Evolutionary conservation across 257 asterid species (phyloP).

Genomic region (Haberlea rhodopensis): DNA sequence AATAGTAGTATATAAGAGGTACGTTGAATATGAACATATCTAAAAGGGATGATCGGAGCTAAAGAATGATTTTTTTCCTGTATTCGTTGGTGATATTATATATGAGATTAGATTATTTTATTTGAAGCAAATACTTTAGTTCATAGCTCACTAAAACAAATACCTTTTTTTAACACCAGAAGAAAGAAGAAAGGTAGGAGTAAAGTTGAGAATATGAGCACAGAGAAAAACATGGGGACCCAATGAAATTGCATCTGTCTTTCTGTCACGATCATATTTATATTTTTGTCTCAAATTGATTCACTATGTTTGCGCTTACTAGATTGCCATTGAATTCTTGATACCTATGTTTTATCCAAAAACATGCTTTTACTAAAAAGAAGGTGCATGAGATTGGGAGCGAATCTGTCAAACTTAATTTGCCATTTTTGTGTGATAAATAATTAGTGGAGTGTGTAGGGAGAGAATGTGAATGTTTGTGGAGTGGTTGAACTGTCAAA

Average conservation of each 20-base stretch:
- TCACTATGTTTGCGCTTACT: constrained; percentile 15
- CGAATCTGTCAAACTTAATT: constrained; percentile 19
- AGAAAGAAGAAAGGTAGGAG: constrained; percentile 36
- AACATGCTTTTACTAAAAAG: neutral
- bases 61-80: neutral
- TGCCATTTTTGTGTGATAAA: constrained; percentile 14
- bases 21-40: neutral
- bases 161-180: too few species aligned
- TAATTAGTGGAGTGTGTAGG: constrained; percentile 26
- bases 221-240: constrained; percentile 62
- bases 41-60: too few species aligned
- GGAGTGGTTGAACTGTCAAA: neutral
- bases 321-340: constrained; percentile 8
- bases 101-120: constrained; percentile 13
- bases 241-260: constrained; percentile 57
- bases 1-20: constrained; percentile 1
- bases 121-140: constrained; percentile 31
- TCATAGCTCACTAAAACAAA: too few species aligned
- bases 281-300: neutral
- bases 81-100: neutral
- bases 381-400: constrained; percentile 13
- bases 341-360: neutral
- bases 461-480: constrained; percentile 16
- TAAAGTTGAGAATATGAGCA: constrained; percentile 51
- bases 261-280: constrained; percentile 31